phyloP scores from a whole-genome alignment of 306 rosid genomes.

The Ochetophila trinervis region DNA sequence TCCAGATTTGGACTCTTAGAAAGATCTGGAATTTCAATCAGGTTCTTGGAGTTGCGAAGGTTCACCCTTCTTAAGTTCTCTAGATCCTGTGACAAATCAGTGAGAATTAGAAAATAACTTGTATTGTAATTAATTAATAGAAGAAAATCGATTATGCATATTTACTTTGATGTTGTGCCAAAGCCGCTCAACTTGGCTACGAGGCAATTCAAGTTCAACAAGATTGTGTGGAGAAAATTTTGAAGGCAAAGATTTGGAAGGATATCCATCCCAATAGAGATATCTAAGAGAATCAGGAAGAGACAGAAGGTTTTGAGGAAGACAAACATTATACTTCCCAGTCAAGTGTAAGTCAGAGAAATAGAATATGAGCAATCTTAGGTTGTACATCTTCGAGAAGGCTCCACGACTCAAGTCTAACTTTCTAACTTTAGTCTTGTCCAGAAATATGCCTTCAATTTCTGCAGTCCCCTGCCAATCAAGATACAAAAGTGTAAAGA shows the following conservation, averaged over 20 bases:
- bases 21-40: conserved; percentile 13
- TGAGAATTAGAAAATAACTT: neutral
- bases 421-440: neutral
- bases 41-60: too few species aligned
- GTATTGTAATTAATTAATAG: too few species aligned
- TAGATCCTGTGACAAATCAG: neutral
- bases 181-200: neutral
- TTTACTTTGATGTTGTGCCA: neutral
- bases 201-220: neutral
- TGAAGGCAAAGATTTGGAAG: conserved; percentile 1
- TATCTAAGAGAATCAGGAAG: conserved; percentile 8
- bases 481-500: neutral
- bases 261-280: conserved; percentile 14
- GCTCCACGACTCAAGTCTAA: conserved; percentile 15
- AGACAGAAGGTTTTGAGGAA: neutral
- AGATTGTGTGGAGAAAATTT: conserved; percentile 5
- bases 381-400: conserved; percentile 28
- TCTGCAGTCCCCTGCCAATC: conserved; percentile 2
- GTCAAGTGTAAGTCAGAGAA: neutral
- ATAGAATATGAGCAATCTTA: conserved; percentile 15
- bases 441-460: conserved; percentile 6
- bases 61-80: too few species aligned
- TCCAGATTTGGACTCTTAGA: too few species aligned
- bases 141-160: neutral
- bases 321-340: neutral